Base-by-base conservation (phyloP, 2,329 filamentous ascomycete species). In the Aspergillus novoparasiticus region DNA sequence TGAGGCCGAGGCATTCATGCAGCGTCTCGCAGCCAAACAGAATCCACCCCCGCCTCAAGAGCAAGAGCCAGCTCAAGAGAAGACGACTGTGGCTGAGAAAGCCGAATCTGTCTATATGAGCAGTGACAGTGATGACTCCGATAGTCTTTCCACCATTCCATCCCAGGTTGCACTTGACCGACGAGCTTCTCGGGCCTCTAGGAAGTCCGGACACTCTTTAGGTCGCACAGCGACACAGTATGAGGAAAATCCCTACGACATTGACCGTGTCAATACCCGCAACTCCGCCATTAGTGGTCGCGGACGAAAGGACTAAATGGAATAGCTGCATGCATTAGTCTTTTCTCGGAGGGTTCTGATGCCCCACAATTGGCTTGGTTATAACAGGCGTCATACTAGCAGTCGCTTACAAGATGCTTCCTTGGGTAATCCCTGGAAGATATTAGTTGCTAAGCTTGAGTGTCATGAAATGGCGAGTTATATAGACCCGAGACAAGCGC, bases 1-100 rank as follows among this genome's bases (percentile, higher is more conserved):
- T 21, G 71, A 79, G 53, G 76, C 77, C 0, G 71, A 73, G 54
- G 70, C 71, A 1, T 73, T 73, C 48, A 73, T 73, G 71, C 63
- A 65, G 28, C 64, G 66, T 16, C 65, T 73, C 14, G 65, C 66
- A 36, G 51, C 51, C 30, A 54, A 54, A 4, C 51, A 54, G n/a
- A 54, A 28, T 36, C 12, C 21, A 23, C 51, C 51, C 11, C 51
- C 30, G 30, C 51, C 10, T 54, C 30, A 21, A 54, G 12, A 21
- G 10, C 51, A 21, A 54, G 21, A 21, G 10, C 51, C 28, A 28
- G 9, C 21, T 34, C 51, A 54, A 23, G 51, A 54, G 28, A 54
- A 54, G 36, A 16, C 1, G 65, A 5, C 30, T 10, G 32, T 19
- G 11, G 16, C 51, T 21, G 51, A 36, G 28, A 54, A 54, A 21